A percentile compares a stretch with the other conserved stretches of the same genome.
These are phyloP conservation scores for Neurospora sp. DNA, from an alignment of 495 filamentous ascomycete species.

Conservation along the genomic window DNA sequence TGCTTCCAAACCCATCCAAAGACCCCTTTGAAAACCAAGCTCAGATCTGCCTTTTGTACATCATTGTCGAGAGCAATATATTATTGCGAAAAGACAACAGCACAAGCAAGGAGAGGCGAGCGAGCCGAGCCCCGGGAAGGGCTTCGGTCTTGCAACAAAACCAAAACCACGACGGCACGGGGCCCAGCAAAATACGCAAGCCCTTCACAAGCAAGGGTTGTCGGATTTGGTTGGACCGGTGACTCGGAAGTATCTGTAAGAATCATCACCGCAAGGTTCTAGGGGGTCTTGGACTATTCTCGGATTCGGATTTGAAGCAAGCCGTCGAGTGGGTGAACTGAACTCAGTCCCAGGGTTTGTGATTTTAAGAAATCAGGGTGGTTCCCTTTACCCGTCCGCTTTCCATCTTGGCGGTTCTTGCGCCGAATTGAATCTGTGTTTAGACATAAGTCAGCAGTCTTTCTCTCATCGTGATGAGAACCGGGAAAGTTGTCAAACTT, in stretches of 20 bases:
- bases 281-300: not conserved
- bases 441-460: slow-evolving; percentile 1
- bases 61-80: slow-evolving; percentile 22
- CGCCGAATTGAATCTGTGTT: slow-evolving; percentile 66
- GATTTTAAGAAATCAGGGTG: slow-evolving; percentile 26
- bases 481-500: slow-evolving; percentile 10
- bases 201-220: slow-evolving; percentile 1
- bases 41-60: slow-evolving; percentile 41
- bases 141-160: slow-evolving; percentile 16
- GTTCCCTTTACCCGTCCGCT: slow-evolving; percentile 64
- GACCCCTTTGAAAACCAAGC: slow-evolving; percentile 8
- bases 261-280: slow-evolving; percentile 43
- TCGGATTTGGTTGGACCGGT: slow-evolving; percentile 14
- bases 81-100: slow-evolving; percentile 5
- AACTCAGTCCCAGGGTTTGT: not conserved
- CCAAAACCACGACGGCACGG: slow-evolving; percentile 15
- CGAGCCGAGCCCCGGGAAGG: slow-evolving; percentile 7
- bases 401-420: slow-evolving; percentile 80
- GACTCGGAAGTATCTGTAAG: slow-evolving; percentile 52
- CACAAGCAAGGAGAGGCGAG: slow-evolving; percentile 3
- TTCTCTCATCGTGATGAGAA: not conserved
- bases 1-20: not conserved
- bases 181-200: not conserved
- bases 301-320: not conserved
- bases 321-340: not conserved